Base-by-base conservation (phyloP, 2,329 filamentous ascomycete species). In the Cryphonectria nitschkei region DNA sequence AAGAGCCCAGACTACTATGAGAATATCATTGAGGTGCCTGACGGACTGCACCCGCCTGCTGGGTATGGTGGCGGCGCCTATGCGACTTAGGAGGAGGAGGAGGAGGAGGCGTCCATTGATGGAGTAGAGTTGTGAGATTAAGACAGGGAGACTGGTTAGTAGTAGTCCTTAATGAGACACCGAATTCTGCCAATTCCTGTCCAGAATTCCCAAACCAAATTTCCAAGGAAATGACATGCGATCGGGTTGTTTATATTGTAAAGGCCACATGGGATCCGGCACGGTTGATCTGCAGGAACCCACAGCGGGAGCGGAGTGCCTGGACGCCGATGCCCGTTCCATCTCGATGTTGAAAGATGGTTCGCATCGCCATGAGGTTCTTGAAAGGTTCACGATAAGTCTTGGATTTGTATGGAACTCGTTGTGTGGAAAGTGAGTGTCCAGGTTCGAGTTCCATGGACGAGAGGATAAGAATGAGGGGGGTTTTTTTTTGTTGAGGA, bases 11-110 rank as follows among this genome's bases (percentile, higher is more conserved):
- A 62, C 43, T 79, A 79, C 69, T 79, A 79, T 73, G 32, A 67
- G 43, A 73, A 76, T 71, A 74, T 69, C 37, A 74, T 78, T 22
- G 75, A 78, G 76, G 68, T 75, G 61, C 76, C 76, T 14, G 77
- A 79, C 34, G 75, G 75, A n/a, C 61, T 76, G 43, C 75, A 78
- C 71, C 76, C 77, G 14, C 77, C 77, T 16, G 54, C 61, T 46
- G 68, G 66, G 32, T 78, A 76, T 56, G 72, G 60, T 46, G 54
- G 56, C 19, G 64, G 68, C 14, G 6, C 34, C 19, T 54, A 62
- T 46, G 68, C 68, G 11, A 9, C 32, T n/a, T 65, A 60, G 52
- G 32, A 6, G n/a, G 39, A 50, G 34, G 2, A 39, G 37, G 9
- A 1, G 22, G 22, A 22, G 46, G 43, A 6, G 4, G n/a, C 2